Base-by-base conservation (phyloP, 1,139 yeast genomes). In the Suhomyces bribrorum region DNA sequence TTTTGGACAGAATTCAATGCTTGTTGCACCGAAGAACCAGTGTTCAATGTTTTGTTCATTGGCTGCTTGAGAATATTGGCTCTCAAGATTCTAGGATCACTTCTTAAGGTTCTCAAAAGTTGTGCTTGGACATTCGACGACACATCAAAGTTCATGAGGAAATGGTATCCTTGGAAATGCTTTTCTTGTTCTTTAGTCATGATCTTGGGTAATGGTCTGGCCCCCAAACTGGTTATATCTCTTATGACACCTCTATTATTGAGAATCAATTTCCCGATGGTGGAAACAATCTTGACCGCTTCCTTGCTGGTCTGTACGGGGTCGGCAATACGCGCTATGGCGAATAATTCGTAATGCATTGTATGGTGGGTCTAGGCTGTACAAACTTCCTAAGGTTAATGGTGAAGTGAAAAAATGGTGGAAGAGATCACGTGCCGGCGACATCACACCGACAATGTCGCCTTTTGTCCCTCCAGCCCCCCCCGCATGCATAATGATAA, bases 191-290 rank as follows among this genome's bases (percentile, higher is more conserved):
- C 89, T 59, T 86, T 87, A 52, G 83, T 80, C 64, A 87, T 76
- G 48, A 90, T 79, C 51, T 81, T 83, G 13, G 97, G 97, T 41
- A 92, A 75, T 27, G 82, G 82, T 45, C 79, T 77, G 34, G 83
- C 77, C 1, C 97, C 97, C 63, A 89, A 66, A 48, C 90, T 84
- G 38, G 86, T 78, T 37, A 90, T 79, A 47, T 81, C 83, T 59
- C 97, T 78, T 31, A 92, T 81, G 13, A 92, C 89, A 36, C 98
- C 98, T 74, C 96, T 86, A 62, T 92, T 89, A 47, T 83, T 79
- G 45, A 92, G 77, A 31, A 92, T 79, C 57, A 88, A 73, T 57
- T 81, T 84, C 14, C 97, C 97, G 23, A 89, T 75, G 5, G 95
- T 86, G 14, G 82, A 73, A n/a, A 83, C 85, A 41, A 85, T 80